Percentiles rank a stretch among this genome's conserved stretches.
These are phyloP conservation scores for Fusarium sp. DNA, from an alignment of 2,329 filamentous ascomycete genomes.

Conservation along the genomic window DNA sequence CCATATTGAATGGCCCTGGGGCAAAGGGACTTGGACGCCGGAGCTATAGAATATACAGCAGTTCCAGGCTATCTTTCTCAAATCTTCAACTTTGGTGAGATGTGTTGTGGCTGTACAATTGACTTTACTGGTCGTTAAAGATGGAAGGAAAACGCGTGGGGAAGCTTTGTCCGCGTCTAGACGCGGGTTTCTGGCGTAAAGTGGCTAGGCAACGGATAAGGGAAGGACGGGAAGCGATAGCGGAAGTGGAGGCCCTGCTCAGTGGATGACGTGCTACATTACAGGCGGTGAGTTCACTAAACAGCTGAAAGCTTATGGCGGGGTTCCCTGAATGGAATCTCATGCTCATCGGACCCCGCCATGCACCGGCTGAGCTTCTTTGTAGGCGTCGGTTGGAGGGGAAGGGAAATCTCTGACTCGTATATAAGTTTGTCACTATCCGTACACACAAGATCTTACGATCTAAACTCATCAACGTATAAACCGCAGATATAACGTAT, in stretches of 20 bases:
- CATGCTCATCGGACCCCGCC: conserved; percentile 40
- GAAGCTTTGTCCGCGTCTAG: conserved; percentile 35
- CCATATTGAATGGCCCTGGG: conserved; percentile 48
- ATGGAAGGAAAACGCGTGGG: conserved; percentile 40
- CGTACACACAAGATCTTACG: not conserved
- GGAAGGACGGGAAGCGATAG: conserved; percentile 5
- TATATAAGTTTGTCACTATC: conserved; percentile 4
- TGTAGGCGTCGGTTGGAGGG: not conserved
- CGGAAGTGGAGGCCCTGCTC: not conserved
- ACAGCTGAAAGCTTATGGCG: conserved; percentile 11
- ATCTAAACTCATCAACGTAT: not conserved
- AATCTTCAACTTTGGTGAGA: not conserved
- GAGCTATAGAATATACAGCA: not conserved
- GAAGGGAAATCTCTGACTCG: conserved; percentile 33
- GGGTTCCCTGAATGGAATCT: conserved; percentile 25
- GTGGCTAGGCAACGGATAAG: conserved; percentile 42
- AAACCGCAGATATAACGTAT: not conserved
- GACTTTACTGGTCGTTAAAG: conserved; percentile 4
- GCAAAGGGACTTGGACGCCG: not conserved
- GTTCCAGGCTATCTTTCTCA: not conserved
- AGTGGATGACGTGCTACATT: conserved; percentile 40
- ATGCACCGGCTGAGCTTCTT: conserved; percentile 27
- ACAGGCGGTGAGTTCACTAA: conserved; percentile 29
- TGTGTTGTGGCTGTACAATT: conserved; percentile 10
- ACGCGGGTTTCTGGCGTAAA: conserved; percentile 47